Base-by-base conservation (phyloP, 352 stramenopile species). In the Pythium aquatile region DNA sequence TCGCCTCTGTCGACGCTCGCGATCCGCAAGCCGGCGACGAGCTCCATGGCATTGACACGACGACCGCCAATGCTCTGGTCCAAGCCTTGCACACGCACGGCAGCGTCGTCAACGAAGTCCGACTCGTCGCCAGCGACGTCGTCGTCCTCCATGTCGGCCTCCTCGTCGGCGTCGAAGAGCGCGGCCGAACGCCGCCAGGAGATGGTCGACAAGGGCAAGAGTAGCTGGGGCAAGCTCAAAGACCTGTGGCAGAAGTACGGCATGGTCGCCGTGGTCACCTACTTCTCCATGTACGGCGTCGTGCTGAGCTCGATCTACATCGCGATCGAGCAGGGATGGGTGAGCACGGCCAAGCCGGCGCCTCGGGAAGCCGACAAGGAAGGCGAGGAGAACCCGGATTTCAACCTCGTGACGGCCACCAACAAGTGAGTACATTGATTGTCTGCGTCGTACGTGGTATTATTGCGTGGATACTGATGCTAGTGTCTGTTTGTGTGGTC, bases 181-280 rank as follows among this genome's bases (percentile, higher is more conserved):
- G 37, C 55, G 11, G 68, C 63, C 20, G 65, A 69, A 44, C 68
- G 68, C 10, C 68, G 58, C n/a, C 66, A 73, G n/a, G 68, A 69
- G 26, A 69, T 77, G 58, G 55, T 73, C 47, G 72, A 70, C 33
- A 77, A 79, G 59, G 69, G 68, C 37, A 75, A 77, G 72, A 75
- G 69, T 29, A 75, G 81, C 47, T 66, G 85, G 28, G 77, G 69
- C 32, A 77, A 82, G 14, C 71, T 94, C 17, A 92, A 91, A 63
- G 83, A 92, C 26, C 70, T 93, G 54, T 95, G 86, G 86, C 78
- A 76, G 57, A 88, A 93, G 70, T 95, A 93, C 62, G 86, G 86
- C 62, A 69, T 90, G 30, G 83, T 95, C 47, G 84, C 84, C 3
- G 88, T 95, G 46, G 86, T 81, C 63, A 95, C 86, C 52, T 95